Base-by-base conservation (phyloP, 1,284 basidiomycete species). In the Cutaneotrichosporon sp. region DNA sequence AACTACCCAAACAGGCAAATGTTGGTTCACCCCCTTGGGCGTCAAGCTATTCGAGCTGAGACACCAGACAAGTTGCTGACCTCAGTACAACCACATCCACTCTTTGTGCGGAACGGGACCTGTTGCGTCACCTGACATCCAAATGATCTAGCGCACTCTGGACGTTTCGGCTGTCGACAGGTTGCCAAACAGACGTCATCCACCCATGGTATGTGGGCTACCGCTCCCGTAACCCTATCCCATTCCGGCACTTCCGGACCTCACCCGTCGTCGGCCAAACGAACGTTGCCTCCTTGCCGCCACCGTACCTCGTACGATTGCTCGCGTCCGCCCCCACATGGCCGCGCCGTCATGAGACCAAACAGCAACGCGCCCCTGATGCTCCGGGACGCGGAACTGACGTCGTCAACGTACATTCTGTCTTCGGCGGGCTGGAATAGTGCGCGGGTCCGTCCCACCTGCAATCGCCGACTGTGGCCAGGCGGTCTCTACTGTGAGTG, bases 271-370 rank as follows among this genome's bases (percentile, higher is more conserved):
- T 22, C 20, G 20, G 43, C 43, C 43, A n/a, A n/a, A n/a, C 43
- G 43, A 45, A n/a, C 20, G 16, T 20, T 45, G 10, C 9, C n/a
- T 5, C n/a, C 8, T 18, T 24, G 43, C 43, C 20, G 13, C 16
- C 38, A n/a, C n/a, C n/a, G n/a, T n/a, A n/a, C n/a, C n/a, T 45
- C 43, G 43, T 45, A 45, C 43, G 43, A 45, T 45, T 42, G 43
- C 43, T 45, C 22, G 20, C 20, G 22, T 22, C n/a, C 4, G 9
- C n/a, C n/a, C 43, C n/a, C 20, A 20, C 3, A 45, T 24, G 4
- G 43, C 43, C n/a, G 43, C 43, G 20, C 4, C 4, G 43, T 45
- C 43, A 45, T 20, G 38, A 20, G 38, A n/a, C 38, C n/a, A 43
- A 16, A 24, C 22, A 45, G 9, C 43, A 24, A 9, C 43, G n/a